A percentile compares a stretch with the other conserved stretches of the same genome.
Evolutionary conservation across 2,329 filamentous ascomycete genomes (phyloP).

Genomic region (Penicillium vulpinum): DNA sequence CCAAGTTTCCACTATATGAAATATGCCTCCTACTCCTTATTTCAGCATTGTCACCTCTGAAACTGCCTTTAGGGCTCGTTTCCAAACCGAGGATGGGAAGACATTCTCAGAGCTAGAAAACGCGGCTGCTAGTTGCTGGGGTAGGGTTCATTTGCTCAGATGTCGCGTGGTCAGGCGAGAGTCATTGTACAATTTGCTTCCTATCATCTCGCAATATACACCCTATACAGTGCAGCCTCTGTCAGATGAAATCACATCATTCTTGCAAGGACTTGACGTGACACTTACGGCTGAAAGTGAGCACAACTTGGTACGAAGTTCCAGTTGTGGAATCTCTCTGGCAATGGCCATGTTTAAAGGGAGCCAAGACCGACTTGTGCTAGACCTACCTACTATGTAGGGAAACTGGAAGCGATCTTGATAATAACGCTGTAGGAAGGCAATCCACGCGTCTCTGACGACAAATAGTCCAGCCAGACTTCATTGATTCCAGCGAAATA

Average conservation of each 20-base stretch:
- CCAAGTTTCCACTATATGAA: neutral
- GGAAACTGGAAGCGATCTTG: neutral
- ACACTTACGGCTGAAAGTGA: conserved; percentile 5
- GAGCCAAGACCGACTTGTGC: neutral
- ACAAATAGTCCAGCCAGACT: conserved; percentile 1
- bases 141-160: neutral
- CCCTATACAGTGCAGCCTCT: neutral
- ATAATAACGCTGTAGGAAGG: neutral
- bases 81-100: neutral
- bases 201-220: neutral
- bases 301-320: conserved; percentile 2
- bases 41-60: neutral
- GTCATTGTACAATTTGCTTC: neutral
- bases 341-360: conserved; percentile 13
- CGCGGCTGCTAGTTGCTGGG: neutral
- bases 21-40: neutral
- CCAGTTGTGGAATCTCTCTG: conserved; percentile 1
- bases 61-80: neutral
- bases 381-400: neutral
- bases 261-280: conserved; percentile 5
- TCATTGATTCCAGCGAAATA: conserved; percentile 3
- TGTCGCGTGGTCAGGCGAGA: neutral
- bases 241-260: neutral
- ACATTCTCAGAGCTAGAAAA: neutral
- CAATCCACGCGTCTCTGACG: conserved; percentile 3